A percentile compares a stretch with the other conserved stretches of the same genome.
Conservation (phyloP, 2,329 filamentous ascomycete species). For the Colletotrichum liaoningense region DNA sequence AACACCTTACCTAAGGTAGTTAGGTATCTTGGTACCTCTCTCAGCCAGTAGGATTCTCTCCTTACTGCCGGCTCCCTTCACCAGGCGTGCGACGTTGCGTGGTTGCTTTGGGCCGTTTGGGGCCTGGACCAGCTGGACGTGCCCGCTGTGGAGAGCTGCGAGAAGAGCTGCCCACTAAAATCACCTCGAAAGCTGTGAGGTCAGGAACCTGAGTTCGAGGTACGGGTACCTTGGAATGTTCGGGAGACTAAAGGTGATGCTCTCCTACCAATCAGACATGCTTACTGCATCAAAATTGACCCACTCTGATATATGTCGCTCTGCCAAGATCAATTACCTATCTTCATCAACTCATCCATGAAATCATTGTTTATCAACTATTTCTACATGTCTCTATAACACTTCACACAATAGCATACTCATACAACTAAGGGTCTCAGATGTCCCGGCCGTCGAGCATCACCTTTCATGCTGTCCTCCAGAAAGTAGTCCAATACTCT, state of each 20-base stretch:
- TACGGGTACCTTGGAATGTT: not conserved
- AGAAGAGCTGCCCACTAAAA: slow-evolving; percentile 5
- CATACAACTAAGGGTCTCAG: not conserved
- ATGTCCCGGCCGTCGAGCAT: not conserved
- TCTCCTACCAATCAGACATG: slow-evolving; percentile 20
- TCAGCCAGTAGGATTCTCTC: slow-evolving; percentile 29
- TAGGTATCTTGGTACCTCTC: not conserved
- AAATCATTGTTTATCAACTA: not conserved
- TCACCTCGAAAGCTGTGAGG: not conserved
- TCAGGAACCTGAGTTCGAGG: not conserved
- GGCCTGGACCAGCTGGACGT: slow-evolving; percentile 21
- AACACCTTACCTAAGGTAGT: not conserved
- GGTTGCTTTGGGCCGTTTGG: slow-evolving; percentile 20
- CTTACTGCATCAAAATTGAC: not conserved
- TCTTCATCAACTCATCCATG: not conserved
- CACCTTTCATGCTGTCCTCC: not conserved
- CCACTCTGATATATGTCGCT: slow-evolving; percentile 20
- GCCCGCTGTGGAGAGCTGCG: slow-evolving; percentile 20
- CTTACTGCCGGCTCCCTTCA: slow-evolving; percentile 8
- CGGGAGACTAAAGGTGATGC: not conserved
- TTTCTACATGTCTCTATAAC: not conserved
- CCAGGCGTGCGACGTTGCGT: slow-evolving; percentile 27
- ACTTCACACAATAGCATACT: not conserved
- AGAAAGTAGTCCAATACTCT: not conserved
- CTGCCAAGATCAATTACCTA: not conserved